These are phyloP conservation scores for Phaeoacremonium minimum DNA, from an alignment of 2,329 filamentous ascomycete species.

Conservation along the genomic window DNA sequence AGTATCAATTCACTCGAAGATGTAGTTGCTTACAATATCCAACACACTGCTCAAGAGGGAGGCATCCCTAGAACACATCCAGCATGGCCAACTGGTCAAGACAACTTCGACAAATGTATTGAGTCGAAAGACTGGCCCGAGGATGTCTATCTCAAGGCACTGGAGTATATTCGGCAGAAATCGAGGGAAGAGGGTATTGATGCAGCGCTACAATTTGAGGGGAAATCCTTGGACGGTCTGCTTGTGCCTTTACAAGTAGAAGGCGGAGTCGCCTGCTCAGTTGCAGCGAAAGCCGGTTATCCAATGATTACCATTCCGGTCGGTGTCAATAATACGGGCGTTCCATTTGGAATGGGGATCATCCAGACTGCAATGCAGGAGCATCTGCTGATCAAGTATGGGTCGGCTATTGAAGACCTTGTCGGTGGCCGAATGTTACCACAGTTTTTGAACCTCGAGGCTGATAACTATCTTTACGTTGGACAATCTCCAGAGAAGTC, in stretches of 20 bases:
- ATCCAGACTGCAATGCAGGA: conserved; percentile 59
- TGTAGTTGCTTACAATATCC: conserved; percentile 58
- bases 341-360: conserved; percentile 59
- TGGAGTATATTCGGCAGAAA: conserved; percentile 55
- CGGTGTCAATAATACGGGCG: conserved; percentile 50
- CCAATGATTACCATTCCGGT: conserved; percentile 67
- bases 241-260: conserved; percentile 67
- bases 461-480: too few species aligned
- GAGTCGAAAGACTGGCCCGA: conserved; percentile 57
- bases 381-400: conserved; percentile 52
- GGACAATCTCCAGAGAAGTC: too few species aligned
- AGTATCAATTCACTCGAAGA: conserved; percentile 56
- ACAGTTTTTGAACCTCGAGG: too few species aligned
- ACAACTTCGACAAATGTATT: conserved; percentile 62
- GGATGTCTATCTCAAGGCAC: conserved; percentile 63
- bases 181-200: conserved; percentile 66
- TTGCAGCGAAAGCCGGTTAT: conserved; percentile 73
- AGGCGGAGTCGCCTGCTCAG: conserved; percentile 63
- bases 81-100: conserved; percentile 67
- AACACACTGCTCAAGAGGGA: conserved; percentile 63
- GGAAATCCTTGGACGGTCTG: conserved; percentile 58
- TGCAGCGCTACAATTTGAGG: conserved; percentile 50
- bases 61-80: conserved; percentile 57
- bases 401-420: conserved; percentile 60
- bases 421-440: too few species aligned